Evolutionary conservation across 306 rosid species (phyloP).

Genomic region (Castanea sativa): DNA sequence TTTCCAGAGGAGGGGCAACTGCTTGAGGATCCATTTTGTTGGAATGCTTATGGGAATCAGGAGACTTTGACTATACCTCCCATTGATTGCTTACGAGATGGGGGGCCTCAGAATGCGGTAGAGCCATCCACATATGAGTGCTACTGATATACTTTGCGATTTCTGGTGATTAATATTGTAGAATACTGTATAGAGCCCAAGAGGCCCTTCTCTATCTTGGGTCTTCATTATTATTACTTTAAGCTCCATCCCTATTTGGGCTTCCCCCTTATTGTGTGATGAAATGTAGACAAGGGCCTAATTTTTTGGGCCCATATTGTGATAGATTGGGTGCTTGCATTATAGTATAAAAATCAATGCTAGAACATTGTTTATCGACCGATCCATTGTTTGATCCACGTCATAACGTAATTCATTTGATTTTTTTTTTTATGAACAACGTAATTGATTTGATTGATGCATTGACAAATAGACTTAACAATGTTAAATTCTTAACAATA

Average conservation of each 20-base stretch:
- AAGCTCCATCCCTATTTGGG: constrained; percentile 45
- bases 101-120: constrained; percentile 43
- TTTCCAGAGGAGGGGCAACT: constrained; percentile 72
- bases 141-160: background rate
- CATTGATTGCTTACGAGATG: constrained; percentile 74
- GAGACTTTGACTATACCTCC: constrained; percentile 87
- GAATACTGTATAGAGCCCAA: constrained; percentile 31
- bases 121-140: constrained; percentile 56
- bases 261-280: constrained; percentile 43
- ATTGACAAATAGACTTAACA: too few species aligned
- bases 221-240: constrained; percentile 18
- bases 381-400: too few species aligned
- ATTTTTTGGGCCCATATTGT: constrained; percentile 28
- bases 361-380: too few species aligned
- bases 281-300: constrained; percentile 34
- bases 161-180: constrained; percentile 7
- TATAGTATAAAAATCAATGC: background rate
- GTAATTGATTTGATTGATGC: too few species aligned
- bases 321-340: constrained; percentile 8
- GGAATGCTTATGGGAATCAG: constrained; percentile 90
- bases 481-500: too few species aligned
- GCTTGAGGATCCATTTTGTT: constrained; percentile 85
- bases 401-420: too few species aligned
- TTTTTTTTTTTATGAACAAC: too few species aligned
- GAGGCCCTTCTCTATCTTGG: constrained; percentile 27